Conservation (phyloP, 2,329 filamentous ascomycete species). For the Epichloe amarillans region DNA sequence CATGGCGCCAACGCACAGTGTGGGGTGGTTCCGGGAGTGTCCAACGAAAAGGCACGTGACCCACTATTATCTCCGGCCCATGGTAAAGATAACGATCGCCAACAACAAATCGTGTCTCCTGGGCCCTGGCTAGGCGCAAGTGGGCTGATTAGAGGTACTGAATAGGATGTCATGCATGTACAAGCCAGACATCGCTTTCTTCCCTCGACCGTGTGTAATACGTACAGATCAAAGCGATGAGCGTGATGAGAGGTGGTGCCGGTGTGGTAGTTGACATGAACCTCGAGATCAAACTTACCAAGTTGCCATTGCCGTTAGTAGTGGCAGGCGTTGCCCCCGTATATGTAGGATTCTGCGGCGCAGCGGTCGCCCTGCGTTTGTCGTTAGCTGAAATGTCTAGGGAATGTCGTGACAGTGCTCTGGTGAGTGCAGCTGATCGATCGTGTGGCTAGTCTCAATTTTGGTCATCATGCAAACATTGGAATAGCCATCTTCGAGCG, state of each 20-base stretch:
- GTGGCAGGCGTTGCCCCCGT: constrained; percentile 25
- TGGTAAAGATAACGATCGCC: constrained; percentile 1
- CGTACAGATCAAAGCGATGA: not conserved
- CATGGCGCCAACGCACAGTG: not conserved
- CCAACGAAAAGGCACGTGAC: constrained; percentile 19
- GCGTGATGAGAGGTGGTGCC: not conserved
- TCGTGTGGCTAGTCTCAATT: too few relatives aligned
- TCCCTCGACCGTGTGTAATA: not conserved
- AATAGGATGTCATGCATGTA: not conserved
- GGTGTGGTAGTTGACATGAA: not conserved
- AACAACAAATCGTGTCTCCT: not conserved
- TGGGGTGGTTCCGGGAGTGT: not conserved
- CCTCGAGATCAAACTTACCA: constrained; percentile 21
- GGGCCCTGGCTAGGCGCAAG: not conserved
- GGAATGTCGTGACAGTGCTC: not conserved
- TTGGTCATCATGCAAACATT: not conserved
- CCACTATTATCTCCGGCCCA: constrained; percentile 7
- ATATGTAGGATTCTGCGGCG: constrained; percentile 13
- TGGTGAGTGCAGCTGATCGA: not conserved
- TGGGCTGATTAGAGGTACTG: not conserved
- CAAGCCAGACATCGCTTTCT: not conserved
- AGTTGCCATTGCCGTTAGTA: constrained; percentile 25
- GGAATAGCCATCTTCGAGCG: not conserved
- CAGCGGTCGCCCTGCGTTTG: constrained; percentile 8
- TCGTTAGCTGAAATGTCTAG: constrained; percentile 4